Conservation (phyloP, 2,329 filamentous ascomycete species). For the Alternaria brassicicola region DNA sequence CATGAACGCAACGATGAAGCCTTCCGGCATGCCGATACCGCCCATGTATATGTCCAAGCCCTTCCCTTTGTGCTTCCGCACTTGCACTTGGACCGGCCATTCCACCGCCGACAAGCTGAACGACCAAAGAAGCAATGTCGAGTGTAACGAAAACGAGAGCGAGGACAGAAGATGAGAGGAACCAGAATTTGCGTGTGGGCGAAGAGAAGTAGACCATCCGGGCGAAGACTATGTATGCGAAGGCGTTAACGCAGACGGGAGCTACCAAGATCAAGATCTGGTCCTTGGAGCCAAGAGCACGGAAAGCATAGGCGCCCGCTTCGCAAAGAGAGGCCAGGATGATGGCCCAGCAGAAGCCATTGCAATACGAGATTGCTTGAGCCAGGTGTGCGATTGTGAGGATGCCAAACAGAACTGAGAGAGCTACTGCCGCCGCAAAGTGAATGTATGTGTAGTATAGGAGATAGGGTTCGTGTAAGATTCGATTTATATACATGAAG, state of each 20-base stretch:
- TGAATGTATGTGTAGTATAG: conserved; percentile 2
- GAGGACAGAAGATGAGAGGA: conserved; percentile 27
- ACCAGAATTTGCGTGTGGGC: conserved; percentile 26
- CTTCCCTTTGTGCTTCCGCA: conserved; percentile 35
- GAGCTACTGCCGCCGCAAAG: conserved; percentile 27
- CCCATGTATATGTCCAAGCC: conserved; percentile 53
- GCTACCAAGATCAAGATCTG: conserved; percentile 55
- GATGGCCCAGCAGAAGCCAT: conserved; percentile 52
- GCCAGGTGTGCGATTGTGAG: conserved; percentile 25
- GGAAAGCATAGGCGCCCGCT: conserved; percentile 49
- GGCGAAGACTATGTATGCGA: conserved; percentile 50
- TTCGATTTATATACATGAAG: conserved; percentile 8
- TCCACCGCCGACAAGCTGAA: conserved; percentile 50
- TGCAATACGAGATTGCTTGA: conserved; percentile 26
- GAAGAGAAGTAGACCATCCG: conserved; percentile 49
- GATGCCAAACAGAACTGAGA: conserved; percentile 26
- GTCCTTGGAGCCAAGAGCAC: conserved; percentile 49
- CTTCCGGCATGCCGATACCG: conserved; percentile 31
- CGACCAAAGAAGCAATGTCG: conserved; percentile 53
- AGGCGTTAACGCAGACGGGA: conserved; percentile 53
- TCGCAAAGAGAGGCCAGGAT: conserved; percentile 55
- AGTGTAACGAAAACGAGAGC: conserved; percentile 49
- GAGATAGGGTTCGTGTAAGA: background rate
- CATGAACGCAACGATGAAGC: conserved; percentile 37
- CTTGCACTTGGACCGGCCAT: conserved; percentile 41